Conservation (phyloP, 1,284 basidiomycete species). For the Marasmius fiardii region DNA sequence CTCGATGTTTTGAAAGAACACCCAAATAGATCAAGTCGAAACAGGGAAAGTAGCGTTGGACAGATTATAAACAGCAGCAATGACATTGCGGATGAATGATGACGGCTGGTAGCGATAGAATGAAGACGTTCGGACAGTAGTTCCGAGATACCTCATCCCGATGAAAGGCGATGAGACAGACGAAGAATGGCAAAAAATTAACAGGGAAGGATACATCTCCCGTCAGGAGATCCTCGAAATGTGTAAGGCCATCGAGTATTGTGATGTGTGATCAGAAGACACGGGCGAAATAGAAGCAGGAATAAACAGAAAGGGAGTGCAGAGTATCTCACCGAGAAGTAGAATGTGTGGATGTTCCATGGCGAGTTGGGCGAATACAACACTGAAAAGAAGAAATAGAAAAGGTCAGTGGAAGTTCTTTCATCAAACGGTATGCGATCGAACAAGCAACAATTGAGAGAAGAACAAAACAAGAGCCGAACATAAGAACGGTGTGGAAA, state of each 20-base stretch:
- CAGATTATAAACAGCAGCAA: background rate
- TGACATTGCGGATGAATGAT: background rate
- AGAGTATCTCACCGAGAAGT: conserved; percentile 56
- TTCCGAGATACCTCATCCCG: too few relatives aligned
- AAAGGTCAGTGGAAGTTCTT: background rate
- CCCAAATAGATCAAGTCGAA: too few relatives aligned
- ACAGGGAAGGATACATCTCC: background rate
- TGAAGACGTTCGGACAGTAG: background rate
- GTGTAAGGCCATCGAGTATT: background rate
- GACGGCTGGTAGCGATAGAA: background rate
- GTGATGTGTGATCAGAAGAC: background rate
- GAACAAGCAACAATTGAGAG: too few relatives aligned
- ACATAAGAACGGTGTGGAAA: too few relatives aligned
- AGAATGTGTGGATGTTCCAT: conserved; percentile 95
- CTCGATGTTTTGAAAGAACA: too few relatives aligned
- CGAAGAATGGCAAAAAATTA: background rate
- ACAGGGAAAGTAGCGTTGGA: too few relatives aligned
- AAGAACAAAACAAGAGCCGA: too few relatives aligned
- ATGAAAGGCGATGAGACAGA: background rate
- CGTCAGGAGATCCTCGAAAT: background rate
- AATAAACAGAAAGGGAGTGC: background rate
- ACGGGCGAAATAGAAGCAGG: background rate
- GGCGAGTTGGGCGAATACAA: conserved; percentile 89
- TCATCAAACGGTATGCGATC: too few relatives aligned
- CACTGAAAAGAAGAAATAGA: conserved; percentile 38